Evolutionary conservation across 306 rosid species (phyloP), one percentile per base, ranked within the genome.

Genomic region (Quercus glauca): DNA sequence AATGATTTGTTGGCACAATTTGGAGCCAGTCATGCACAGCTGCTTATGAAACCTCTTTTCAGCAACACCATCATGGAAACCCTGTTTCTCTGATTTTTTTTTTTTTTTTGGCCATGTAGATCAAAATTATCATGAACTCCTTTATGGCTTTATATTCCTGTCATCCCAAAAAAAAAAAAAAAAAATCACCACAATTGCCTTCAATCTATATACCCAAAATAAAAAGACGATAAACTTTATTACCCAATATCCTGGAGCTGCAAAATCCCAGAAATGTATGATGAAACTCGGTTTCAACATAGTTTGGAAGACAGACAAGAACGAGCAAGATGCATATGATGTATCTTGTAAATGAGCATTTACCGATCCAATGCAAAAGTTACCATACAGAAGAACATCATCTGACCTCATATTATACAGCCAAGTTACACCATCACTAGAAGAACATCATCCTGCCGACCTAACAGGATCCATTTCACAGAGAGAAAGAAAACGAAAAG

Each of bases 401-500:
- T 35, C 52, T 68, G 51, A 68, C 2, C 26, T 28, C 2, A 12
- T 59, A 23, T 9, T 3, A 59, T 59, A 8, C 33, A 23, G 33
- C 33, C 1, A 49, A 33, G 61, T 33, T 67, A 76, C 68, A 55
- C 76, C 49, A 67, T 45, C 5, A 73, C 75, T 49, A 67, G 78
- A 60, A 18, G 70, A 41, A 77, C 33, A 71, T 76, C 70, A 51
- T 35, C 69, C 71, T 69, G 78, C 75, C 64, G 2, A 73, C 28
- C 26, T 35, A 31, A 31, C 2, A 33, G 3, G 72, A 37, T 14
- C 51, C 20, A 2, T 19, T 10, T 26, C 72, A 35, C 72, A 18
- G 4, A 67, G 26, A 67, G 37, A 33, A 67, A 19, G 71, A 67
- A 33, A 35, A 67, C 2, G 28, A 67, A 28, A 11, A 19, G 26